These are phyloP conservation scores for Clitopilus passeckerianus DNA, from an alignment of 768 basidiomycete species.

Conservation along the genomic window DNA sequence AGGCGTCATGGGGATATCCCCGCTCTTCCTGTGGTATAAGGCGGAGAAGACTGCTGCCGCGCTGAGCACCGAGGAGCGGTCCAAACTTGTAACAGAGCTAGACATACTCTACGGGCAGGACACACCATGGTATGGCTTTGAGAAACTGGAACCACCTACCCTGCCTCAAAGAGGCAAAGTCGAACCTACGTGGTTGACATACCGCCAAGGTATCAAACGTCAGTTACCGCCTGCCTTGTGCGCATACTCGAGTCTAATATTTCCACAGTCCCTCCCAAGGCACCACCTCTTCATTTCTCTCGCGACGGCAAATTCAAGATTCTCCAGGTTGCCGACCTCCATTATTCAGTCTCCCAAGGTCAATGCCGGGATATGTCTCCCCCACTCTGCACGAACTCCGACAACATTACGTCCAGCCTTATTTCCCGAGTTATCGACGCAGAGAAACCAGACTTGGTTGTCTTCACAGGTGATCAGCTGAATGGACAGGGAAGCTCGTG, in stretches of 20 bases:
- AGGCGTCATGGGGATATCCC: constrained; percentile 51
- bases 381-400: constrained; percentile 56
- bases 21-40: constrained; percentile 78
- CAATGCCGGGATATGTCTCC: constrained; percentile 70
- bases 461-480: constrained; percentile 91
- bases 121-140: constrained; percentile 82
- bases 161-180: constrained; percentile 33
- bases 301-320: constrained; percentile 83
- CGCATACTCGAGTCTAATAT: constrained; percentile 4
- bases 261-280: constrained; percentile 55
- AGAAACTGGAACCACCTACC: constrained; percentile 61
- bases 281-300: constrained; percentile 80
- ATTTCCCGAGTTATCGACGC: constrained; percentile 64
- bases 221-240: constrained; percentile 16
- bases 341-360: constrained; percentile 82
- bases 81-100: constrained; percentile 81
- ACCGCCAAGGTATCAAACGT: constrained; percentile 74
- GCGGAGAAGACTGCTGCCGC: constrained; percentile 57
- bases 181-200: constrained; percentile 60
- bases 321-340: constrained; percentile 89
- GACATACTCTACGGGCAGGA: constrained; percentile 87
- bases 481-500: constrained; percentile 90
- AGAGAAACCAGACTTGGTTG: constrained; percentile 87
- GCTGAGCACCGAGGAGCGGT: constrained; percentile 53
- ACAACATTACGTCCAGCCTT: constrained; percentile 74